Conservation (phyloP, 2,329 filamentous ascomycete genomes). For the Dactylellina cionopaga region DNA sequence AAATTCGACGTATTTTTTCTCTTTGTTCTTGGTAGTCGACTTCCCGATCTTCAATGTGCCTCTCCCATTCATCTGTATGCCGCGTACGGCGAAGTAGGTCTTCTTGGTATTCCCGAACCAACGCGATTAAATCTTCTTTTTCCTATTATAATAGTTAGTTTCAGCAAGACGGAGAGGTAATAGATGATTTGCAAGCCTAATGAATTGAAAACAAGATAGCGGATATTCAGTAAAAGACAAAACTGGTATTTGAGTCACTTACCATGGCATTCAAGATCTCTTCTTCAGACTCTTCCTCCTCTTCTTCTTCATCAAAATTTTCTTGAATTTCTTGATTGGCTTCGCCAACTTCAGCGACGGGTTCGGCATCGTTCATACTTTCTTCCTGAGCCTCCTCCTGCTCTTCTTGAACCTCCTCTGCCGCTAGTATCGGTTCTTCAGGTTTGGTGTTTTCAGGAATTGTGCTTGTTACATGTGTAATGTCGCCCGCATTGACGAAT, state of each 20-base stretch:
- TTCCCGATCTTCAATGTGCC: constrained; percentile 6
- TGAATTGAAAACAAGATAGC: background rate
- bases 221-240: background rate
- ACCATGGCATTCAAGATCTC: constrained; percentile 18
- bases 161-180: too few species aligned
- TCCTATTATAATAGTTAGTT: background rate
- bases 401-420: background rate
- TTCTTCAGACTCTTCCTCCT: constrained; percentile 19
- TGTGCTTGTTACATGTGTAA: constrained; percentile 24
- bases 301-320: background rate
- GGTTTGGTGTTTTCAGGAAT: background rate
- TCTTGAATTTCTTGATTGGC: background rate
- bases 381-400: background rate
- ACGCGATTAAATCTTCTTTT: constrained; percentile 28
- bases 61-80: constrained; percentile 15
- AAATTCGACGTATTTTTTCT: constrained; percentile 21
- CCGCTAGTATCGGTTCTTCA: background rate
- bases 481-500: background rate
- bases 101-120: constrained; percentile 14
- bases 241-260: too few species aligned
- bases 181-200: too few species aligned
- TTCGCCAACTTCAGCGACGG: background rate
- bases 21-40: constrained; percentile 19
- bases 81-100: constrained; percentile 8
- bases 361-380: background rate